phyloP scores from a whole-genome alignment of 1,284 basidiomycete genomes.

The Leucoagaricus sp. region DNA sequence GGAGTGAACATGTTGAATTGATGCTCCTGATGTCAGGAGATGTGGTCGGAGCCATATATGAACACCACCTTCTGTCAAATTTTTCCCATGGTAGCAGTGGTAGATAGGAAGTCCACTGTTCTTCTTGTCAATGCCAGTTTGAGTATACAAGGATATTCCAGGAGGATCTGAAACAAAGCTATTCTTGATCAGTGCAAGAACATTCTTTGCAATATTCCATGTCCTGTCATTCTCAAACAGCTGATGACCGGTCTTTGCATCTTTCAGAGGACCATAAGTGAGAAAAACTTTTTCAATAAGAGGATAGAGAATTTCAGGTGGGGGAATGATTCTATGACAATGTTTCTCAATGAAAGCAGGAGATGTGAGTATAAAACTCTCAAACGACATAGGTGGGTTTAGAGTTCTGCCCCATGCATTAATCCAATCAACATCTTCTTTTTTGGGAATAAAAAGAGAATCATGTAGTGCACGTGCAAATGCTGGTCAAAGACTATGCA shows the following conservation, averaged over 20 bases:
- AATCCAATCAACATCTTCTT: too few species aligned
- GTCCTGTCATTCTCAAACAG: neutral
- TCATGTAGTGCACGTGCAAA: constrained; percentile 18
- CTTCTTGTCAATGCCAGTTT: constrained; percentile 25
- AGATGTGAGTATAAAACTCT: too few species aligned
- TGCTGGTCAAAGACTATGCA: constrained; percentile 28
- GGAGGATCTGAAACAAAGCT: neutral
- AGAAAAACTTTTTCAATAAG: neutral
- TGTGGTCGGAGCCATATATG: constrained; percentile 18
- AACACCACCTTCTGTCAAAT: constrained; percentile 26
- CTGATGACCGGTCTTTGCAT: neutral
- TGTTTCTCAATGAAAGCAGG: too few species aligned
- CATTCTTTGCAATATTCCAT: neutral
- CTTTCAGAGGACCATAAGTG: neutral
- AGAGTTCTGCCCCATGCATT: too few species aligned
- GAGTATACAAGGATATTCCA: neutral
- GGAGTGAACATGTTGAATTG: constrained; percentile 17
- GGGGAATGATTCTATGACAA: too few species aligned
- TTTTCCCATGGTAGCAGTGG: constrained; percentile 23
- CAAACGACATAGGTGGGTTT: too few species aligned
- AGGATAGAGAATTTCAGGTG: too few species aligned
- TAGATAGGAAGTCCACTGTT: constrained; percentile 31
- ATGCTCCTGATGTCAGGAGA: constrained; percentile 22
- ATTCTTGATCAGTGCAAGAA: neutral
- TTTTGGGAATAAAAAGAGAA: neutral